Base-by-base conservation (phyloP, 1,284 basidiomycete genomes). In the Stereum hirsutum region DNA sequence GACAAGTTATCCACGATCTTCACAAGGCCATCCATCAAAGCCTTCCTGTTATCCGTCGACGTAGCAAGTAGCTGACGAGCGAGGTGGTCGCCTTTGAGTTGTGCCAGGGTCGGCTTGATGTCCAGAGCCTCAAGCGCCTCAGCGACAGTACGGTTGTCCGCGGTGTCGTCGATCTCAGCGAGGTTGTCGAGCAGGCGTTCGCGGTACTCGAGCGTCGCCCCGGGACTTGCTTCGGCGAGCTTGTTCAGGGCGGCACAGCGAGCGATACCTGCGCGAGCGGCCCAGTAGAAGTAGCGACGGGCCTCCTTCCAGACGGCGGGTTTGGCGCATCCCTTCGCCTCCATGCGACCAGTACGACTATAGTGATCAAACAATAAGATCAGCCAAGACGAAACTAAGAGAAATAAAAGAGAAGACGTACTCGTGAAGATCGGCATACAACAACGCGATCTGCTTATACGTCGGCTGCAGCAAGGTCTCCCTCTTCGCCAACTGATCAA, bases 351-450 rank as follows among this genome's bases (percentile, higher is more conserved):
- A 35, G 84, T 78, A 45, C 92, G 89, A 66, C 94, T 95, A 55
- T 49, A 19, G 28, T n/a, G 27, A 17, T 11, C 21, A 27, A 31
- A 14, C 5, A 47, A 49, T 50, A 48, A 39, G 43, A 21, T 19
- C 20, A 42, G 50, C 52, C 39, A 57, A 4, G 28, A 46, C 31
- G 47, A 39, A 32, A 20, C 12, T 8, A 34, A 41, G 37, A 44
- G 31, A 12, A 10, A 19, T 15, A 41, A 33, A 28, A 35, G 10
- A n/a, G 14, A 37, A 37, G 17, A 70, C 86, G 60, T 60, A 90
- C 89, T 93, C 90, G 61, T 97, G 96, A 51, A 97, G 81, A 65
- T 99, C 96, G 39, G 94, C 95, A 58, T 97, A 99, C 41, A 96
- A 74, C 50, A 96, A 66, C 20, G 95, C 94, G 46, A 99, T 81